Percentiles rank a stretch among this genome's conserved stretches.
phyloP scores from a whole-genome alignment of 345 rosid genomes.

The Moringa oleifera region DNA sequence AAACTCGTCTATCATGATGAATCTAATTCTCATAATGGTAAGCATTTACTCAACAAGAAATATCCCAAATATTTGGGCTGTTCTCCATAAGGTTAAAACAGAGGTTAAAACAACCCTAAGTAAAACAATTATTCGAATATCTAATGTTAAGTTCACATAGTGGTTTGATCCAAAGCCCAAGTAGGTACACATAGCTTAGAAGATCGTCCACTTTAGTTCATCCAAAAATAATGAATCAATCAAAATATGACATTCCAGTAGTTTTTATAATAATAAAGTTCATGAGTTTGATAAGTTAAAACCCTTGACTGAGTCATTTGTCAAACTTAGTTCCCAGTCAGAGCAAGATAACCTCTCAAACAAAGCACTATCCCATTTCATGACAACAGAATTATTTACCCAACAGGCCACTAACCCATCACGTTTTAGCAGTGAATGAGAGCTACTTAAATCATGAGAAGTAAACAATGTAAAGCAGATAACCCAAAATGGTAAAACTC shows the following conservation, averaged over 20 bases:
- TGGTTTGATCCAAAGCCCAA: neutral
- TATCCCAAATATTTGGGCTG: neutral
- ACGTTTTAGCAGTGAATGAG: neutral
- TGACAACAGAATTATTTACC: neutral
- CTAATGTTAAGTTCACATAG: too few relatives aligned
- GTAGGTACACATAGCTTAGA: neutral
- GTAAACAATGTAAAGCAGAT: slow-evolving; percentile 2
- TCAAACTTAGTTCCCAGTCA: neutral
- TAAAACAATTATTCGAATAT: too few relatives aligned
- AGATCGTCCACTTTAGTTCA: neutral
- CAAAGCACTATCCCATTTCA: neutral
- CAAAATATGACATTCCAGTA: neutral
- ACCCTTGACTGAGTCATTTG: too few relatives aligned
- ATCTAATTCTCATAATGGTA: neutral
- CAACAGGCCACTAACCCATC: neutral
- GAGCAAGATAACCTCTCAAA: neutral
- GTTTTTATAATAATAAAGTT: too few relatives aligned
- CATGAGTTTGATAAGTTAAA: too few relatives aligned
- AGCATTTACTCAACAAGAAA: neutral
- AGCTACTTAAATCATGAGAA: slow-evolving; percentile 2
- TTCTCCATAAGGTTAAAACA: too few relatives aligned
- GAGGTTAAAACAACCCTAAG: too few relatives aligned
- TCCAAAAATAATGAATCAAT: neutral
- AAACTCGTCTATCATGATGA: neutral
- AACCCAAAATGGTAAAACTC: slow-evolving; percentile 30